These are phyloP conservation scores for Candida sanyaensis DNA, from an alignment of 1,139 yeast genomes.

Conservation along the genomic window DNA sequence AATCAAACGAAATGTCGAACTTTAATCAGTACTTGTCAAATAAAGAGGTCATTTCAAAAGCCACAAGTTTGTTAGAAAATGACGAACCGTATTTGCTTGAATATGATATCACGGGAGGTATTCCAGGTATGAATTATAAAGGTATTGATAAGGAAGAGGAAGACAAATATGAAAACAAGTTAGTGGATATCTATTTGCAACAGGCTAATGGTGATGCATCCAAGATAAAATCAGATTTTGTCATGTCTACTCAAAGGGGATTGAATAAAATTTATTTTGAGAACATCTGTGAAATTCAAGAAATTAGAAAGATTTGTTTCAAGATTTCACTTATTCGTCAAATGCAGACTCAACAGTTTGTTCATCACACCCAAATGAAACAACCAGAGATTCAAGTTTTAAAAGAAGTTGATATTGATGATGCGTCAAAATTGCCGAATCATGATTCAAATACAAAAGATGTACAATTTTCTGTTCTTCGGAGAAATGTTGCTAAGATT, in stretches of 20 bases:
- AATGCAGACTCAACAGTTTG: constrained; percentile 82
- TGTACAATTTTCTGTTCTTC: constrained; percentile 66
- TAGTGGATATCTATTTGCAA: constrained; percentile 39
- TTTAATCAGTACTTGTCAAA: constrained; percentile 51
- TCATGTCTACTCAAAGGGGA: constrained; percentile 49
- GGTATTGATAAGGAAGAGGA: constrained; percentile 53
- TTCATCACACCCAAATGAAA: constrained; percentile 73
- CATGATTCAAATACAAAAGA: constrained; percentile 60
- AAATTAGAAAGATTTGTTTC: constrained; percentile 83
- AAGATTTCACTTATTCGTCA: constrained; percentile 87
- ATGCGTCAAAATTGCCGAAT: constrained; percentile 70
- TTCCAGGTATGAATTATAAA: constrained; percentile 63
- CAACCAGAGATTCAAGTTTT: constrained; percentile 67
- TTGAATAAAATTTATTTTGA: constrained; percentile 60
- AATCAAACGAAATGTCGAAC: constrained; percentile 60
- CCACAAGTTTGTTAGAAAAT: constrained; percentile 52
- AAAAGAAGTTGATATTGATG: constrained; percentile 73
- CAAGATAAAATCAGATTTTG: constrained; percentile 30
- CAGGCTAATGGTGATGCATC: constrained; percentile 31
- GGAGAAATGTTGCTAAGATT: constrained; percentile 72
- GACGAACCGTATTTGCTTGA: constrained; percentile 76
- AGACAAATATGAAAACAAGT: constrained; percentile 50
- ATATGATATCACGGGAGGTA: constrained; percentile 79
- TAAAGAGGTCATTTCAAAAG: constrained; percentile 40
- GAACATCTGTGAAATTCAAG: constrained; percentile 81